Conservation (phyloP, 2,329 filamentous ascomycete genomes). For the Fulvia fulva region DNA sequence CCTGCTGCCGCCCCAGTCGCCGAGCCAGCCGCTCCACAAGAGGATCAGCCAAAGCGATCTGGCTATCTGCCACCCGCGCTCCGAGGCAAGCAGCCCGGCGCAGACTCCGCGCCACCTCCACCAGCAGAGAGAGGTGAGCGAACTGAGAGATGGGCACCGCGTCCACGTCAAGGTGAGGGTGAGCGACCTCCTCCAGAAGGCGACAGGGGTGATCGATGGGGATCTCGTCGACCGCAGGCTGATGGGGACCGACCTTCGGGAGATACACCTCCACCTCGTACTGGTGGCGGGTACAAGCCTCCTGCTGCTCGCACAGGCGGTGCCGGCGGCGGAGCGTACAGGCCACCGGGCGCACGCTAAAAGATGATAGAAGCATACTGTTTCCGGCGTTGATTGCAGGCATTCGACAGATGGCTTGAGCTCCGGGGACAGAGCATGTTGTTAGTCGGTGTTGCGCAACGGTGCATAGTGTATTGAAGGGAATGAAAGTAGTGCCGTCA, state of each 20-base stretch:
- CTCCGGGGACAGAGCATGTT: not conserved
- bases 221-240: slow-evolving; percentile 3
- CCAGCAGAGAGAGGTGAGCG: slow-evolving; percentile 20
- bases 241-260: not conserved
- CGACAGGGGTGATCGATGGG: slow-evolving; percentile 8
- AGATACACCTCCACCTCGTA: slow-evolving; percentile 12
- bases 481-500: not conserved
- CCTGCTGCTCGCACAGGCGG: not conserved
- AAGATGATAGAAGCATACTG: not conserved
- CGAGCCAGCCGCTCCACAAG: slow-evolving; percentile 6
- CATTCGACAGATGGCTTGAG: not conserved
- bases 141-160: slow-evolving; percentile 24
- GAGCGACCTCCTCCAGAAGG: slow-evolving; percentile 17
- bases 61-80: slow-evolving; percentile 48
- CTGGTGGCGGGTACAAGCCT: slow-evolving; percentile 9
- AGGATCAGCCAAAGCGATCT: slow-evolving; percentile 34
- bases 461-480: not conserved
- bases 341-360: slow-evolving; percentile 21
- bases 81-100: slow-evolving; percentile 33
- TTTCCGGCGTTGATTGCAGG: not conserved
- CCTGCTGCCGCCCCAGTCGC: slow-evolving; percentile 28
- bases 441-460: not conserved
- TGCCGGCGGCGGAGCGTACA: slow-evolving; percentile 20
- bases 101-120: slow-evolving; percentile 26
- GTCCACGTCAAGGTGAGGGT: slow-evolving; percentile 20